Base-by-base conservation (phyloP, 345 rosid genomes). In the Citrus trifoliata region DNA sequence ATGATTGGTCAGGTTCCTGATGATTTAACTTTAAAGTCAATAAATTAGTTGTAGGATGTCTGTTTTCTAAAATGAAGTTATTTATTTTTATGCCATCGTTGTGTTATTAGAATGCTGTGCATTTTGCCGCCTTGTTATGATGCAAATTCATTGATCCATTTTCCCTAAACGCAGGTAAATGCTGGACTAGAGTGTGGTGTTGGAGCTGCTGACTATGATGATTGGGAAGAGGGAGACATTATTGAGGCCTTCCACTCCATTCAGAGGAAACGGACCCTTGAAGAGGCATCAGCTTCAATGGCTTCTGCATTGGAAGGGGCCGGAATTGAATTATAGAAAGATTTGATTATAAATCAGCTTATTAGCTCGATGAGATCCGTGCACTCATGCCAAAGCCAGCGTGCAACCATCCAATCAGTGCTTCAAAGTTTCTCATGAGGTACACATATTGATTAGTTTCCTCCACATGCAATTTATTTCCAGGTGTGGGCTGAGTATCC, bases 271-370 rank as follows among this genome's bases (percentile, higher is more conserved):
- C 90, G 98, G 67, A 93, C 99, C 14, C 89, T 96, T 33, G 99
- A 94, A 88, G 98, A 94, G 84, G 97, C 99, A 74, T 96, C 99
- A 3, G 97, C 99, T 79, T 89, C 97, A 68, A 89, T 96, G 95
- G 86, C 97, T 70, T 95, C 97, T 55, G 98, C 97, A 4, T 58
- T 92, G 73, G 90, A 92, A 89, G 95, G 80, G 59, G 94, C 76
- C 22, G 95, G 96, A 73, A 83, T 88, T 40, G 60, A 72, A 69
- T 18, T 76, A 71, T 89, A 86, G 83, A 76, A 19, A n/a, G 10
- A 27, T 25, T 37, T 13, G 33, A 66, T n/a, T 37, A 16, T 42
- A 22, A 71, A 73, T 40, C 21, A 38, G 73, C 59, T 25, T 38
- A 46, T 55, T 67, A 30, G 64, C 46, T 65, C 13, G 73, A 65